Evolutionary conservation across 2,329 filamentous ascomycete genomes (phyloP).

Genomic region (Penicillium hordei): DNA sequence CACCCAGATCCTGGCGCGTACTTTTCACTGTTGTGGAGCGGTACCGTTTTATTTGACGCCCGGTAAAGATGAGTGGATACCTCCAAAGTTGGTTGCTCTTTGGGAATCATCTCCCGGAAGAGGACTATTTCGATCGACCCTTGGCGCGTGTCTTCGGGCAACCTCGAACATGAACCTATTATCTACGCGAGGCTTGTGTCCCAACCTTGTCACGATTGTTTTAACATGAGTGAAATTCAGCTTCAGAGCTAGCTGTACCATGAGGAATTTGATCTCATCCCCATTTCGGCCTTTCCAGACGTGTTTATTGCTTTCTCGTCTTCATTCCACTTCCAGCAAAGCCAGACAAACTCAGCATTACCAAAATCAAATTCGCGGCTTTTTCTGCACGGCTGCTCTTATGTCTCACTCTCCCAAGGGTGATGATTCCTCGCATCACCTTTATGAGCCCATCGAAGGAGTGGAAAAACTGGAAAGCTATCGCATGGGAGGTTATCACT

Average conservation of each 20-base stretch:
- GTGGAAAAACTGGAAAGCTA: conserved; percentile 28
- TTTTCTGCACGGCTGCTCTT: not conserved
- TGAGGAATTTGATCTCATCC: not conserved
- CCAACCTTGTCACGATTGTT: not conserved
- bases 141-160: not conserved
- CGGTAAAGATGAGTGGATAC: not conserved
- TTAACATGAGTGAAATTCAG: not conserved
- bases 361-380: not conserved
- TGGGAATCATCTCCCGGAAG: not conserved
- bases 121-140: too few species aligned
- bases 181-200: not conserved
- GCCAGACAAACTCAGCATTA: not conserved
- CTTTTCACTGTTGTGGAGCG: too few species aligned
- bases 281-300: not conserved
- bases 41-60: too few species aligned
- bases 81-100: too few species aligned
- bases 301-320: not conserved
- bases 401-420: not conserved
- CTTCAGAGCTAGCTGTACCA: not conserved
- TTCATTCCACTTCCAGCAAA: not conserved
- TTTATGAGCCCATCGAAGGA: conserved; percentile 17
- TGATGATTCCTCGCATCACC: not conserved
- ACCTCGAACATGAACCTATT: not conserved
- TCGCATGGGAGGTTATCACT: conserved; percentile 30
- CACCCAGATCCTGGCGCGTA: too few species aligned